Base-by-base conservation (phyloP, 345 rosid species). In the Camelina hispida region DNA sequence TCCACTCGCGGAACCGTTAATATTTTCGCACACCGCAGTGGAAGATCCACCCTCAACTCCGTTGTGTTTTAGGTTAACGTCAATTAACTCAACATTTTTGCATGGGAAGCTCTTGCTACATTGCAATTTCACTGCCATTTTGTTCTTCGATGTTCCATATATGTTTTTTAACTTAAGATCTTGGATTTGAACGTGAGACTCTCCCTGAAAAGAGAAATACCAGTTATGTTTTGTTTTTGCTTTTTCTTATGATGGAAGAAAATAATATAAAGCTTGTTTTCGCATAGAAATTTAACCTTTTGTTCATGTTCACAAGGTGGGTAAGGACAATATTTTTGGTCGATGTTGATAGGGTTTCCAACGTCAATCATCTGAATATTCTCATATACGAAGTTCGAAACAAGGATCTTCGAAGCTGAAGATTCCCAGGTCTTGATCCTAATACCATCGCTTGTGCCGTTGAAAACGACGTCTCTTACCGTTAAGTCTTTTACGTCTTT, bases 121-220 rank as follows among this genome's bases (percentile, higher is more conserved):
- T 13, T 76, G 61, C 8, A 83, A 9, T 5, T 72, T 59, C 11
- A 83, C 53, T 17, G 84, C 86, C 12, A 68, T 77, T 61, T 72
- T 48, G 9, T 62, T 22, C 7, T 7, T 52, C 3, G 84, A 81
- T 0, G 84, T 75, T 14, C 84, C 84, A 76, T 77, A 11, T 7
- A 79, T 72, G 72, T 83, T 78, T 10, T 40, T 75, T 62, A 67
- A 60, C 22, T 44, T 81, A 2, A 83, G 7, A 15, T 75, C 72
- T 52, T 43, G 46, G 17, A 83, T 81, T 9, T 81, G 82, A 46
- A 83, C 79, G 12, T 75, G 84, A 8, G 84, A 83, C 6, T 73
- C 75, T 16, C 72, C 66, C 82, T 83, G 17, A 1, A 64, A 64
- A 48, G 50, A 0, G 22, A 53, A 63, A 62, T 17, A 51, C 10